A percentile compares a stretch with the other conserved stretches of the same genome.
Evolutionary conservation across 352 stramenopile genomes (phyloP).

Genomic region (Proteromonas lacertae): DNA sequence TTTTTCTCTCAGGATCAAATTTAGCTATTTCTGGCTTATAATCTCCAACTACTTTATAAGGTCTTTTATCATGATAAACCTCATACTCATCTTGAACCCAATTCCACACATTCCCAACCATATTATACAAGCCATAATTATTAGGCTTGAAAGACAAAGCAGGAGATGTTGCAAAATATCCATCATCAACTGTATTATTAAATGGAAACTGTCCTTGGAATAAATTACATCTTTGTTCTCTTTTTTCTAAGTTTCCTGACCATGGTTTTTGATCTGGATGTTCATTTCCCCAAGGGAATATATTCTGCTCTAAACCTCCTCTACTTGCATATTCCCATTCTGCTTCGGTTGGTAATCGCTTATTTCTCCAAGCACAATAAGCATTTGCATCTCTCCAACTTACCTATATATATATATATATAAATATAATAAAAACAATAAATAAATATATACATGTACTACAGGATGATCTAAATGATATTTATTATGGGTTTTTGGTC

Average conservation of each 20-base stretch:
- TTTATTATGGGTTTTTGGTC: too few relatives aligned
- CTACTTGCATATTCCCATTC: conserved; percentile 1
- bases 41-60: too few relatives aligned
- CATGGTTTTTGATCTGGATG: neutral
- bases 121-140: conserved; percentile 2
- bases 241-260: neutral
- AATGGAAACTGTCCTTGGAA: neutral
- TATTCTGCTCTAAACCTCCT: neutral
- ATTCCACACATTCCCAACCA: conserved; percentile 2
- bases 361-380: neutral
- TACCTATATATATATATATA: too few relatives aligned
- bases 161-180: neutral
- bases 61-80: too few relatives aligned
- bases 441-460: too few relatives aligned
- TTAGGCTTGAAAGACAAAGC: neutral
- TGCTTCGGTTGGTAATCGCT: neutral
- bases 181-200: neutral
- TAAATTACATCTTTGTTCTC: neutral
- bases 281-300: conserved; percentile 1
- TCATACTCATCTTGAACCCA: neutral
- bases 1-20: too few relatives aligned
- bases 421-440: too few relatives aligned
- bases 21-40: too few relatives aligned
- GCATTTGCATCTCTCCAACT: too few relatives aligned
- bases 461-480: too few relatives aligned